A percentile compares a stretch with the other conserved stretches of the same genome.
Conservation (phyloP, 371 early-diverging fungal genomes). For the Mucor piriformis region DNA sequence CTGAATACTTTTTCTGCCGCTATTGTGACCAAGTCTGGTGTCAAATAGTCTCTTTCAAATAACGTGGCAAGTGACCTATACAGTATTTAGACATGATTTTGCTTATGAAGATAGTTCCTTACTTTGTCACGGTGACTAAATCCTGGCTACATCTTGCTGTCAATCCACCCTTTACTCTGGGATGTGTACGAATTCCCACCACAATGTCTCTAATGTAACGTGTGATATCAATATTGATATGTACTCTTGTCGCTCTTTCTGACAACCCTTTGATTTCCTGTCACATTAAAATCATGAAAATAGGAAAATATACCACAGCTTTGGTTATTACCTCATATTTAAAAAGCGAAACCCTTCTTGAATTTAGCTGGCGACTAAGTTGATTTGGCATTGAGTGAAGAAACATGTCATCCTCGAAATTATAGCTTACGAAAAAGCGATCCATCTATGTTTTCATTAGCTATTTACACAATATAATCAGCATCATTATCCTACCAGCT, state of each 20-base stretch:
- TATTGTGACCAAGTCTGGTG: slow-evolving; percentile 62
- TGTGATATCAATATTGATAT: slow-evolving; percentile 61
- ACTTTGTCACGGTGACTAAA: slow-evolving; percentile 59
- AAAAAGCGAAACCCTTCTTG: slow-evolving; percentile 29
- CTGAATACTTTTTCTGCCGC: slow-evolving; percentile 63
- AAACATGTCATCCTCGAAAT: slow-evolving; percentile 47
- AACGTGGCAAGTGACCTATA: slow-evolving; percentile 55
- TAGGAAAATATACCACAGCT: not conserved
- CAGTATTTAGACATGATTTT: not conserved
- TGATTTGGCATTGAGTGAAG: slow-evolving; percentile 1
- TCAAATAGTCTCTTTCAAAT: slow-evolving; percentile 58
- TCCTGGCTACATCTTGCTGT: slow-evolving; percentile 66
- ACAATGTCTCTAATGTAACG: slow-evolving; percentile 66
- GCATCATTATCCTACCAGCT: slow-evolving; percentile 25
- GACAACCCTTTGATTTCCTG: slow-evolving; percentile 59
- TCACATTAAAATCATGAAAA: not conserved
- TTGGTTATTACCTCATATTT: slow-evolving; percentile 30
- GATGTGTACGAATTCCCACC: slow-evolving; percentile 64
- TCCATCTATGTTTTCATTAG: slow-evolving; percentile 45
- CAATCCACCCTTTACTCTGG: slow-evolving; percentile 58
- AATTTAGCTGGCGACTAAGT: not conserved
- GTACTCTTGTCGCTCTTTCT: slow-evolving; percentile 48
- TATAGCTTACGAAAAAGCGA: slow-evolving; percentile 57
- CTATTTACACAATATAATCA: not conserved
- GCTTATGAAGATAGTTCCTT: slow-evolving; percentile 2